Conservation (phyloP, 495 filamentous ascomycete genomes). For the Letharia lupina region DNA sequence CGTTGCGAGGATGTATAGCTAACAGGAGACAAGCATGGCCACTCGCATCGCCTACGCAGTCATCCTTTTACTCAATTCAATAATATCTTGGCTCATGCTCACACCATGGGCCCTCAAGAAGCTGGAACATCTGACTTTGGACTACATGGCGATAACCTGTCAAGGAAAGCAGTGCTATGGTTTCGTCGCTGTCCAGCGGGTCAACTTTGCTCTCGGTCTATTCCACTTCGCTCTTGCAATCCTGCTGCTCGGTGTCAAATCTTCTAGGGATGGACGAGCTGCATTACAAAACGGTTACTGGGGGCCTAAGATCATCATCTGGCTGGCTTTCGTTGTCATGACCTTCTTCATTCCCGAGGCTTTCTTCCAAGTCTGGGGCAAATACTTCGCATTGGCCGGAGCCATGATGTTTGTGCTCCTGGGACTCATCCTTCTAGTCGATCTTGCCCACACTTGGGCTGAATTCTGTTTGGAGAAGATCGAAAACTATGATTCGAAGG, state of each 20-base stretch:
- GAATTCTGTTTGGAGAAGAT: conserved; percentile 93
- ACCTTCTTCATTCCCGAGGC: conserved; percentile 92
- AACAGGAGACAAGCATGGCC: conserved; percentile 57
- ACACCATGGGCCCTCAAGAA: conserved; percentile 98
- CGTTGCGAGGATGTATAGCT: conserved; percentile 13
- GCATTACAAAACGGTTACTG: conserved; percentile 91
- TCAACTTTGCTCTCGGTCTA: conserved; percentile 92
- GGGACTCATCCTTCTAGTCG: conserved; percentile 85
- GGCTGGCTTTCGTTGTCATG: conserved; percentile 76
- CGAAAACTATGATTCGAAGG: conserved; percentile 72
- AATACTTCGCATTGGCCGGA: conserved; percentile 80
- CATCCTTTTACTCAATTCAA: conserved; percentile 91
- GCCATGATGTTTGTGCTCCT: conserved; percentile 93
- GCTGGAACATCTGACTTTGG: conserved; percentile 77
- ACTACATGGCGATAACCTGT: conserved; percentile 91
- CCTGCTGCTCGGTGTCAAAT: conserved; percentile 76
- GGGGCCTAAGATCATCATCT: conserved; percentile 79
- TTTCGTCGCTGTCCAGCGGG: conserved; percentile 91
- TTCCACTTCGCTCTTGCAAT: conserved; percentile 83
- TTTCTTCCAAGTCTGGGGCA: conserved; percentile 95
- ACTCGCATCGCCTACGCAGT: conserved; percentile 97
- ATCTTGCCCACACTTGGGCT: conserved; percentile 95
- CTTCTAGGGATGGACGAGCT: conserved; percentile 79
- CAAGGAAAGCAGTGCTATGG: conserved; percentile 86
- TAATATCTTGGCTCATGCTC: conserved; percentile 97